These are phyloP conservation scores for Paspalum notatum DNA, from an alignment of 176 grass and related monocot species.

Conservation along the genomic window DNA sequence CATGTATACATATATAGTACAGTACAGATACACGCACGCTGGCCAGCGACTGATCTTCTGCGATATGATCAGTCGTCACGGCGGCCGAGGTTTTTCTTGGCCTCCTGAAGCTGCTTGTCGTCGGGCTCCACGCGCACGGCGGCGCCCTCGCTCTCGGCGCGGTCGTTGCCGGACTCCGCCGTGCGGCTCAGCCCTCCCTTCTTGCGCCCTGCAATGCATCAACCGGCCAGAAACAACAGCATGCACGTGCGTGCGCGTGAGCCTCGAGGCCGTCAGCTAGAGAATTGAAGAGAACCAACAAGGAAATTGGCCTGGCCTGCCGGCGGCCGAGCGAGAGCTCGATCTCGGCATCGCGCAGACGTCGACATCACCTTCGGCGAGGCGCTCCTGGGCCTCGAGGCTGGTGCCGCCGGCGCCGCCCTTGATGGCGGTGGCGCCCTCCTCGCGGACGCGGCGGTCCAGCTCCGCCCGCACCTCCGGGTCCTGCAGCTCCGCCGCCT, in stretches of 20 bases:
- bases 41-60: too few species aligned
- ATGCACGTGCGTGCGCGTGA: too few species aligned
- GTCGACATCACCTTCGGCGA: slow-evolving; percentile 35
- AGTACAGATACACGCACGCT: too few species aligned
- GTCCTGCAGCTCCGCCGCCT: slow-evolving; percentile 41
- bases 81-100: neutral
- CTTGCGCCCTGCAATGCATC: slow-evolving; percentile 30
- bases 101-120: slow-evolving; percentile 35
- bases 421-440: slow-evolving; percentile 34
- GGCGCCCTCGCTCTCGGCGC: slow-evolving; percentile 3
- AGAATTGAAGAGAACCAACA: too few species aligned
- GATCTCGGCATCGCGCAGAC: too few species aligned
- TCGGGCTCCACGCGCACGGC: slow-evolving; percentile 30
- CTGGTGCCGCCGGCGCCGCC: slow-evolving; percentile 30
- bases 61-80: neutral
- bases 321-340: too few species aligned
- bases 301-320: too few species aligned
- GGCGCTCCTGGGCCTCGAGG: slow-evolving; percentile 49
- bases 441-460: slow-evolving; percentile 39
- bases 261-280: too few species aligned
- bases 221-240: too few species aligned
- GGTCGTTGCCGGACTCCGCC: slow-evolving; percentile 29
- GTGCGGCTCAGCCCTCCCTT: slow-evolving; percentile 44
- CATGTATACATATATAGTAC: too few species aligned
- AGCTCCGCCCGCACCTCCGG: slow-evolving; percentile 32